Conservation (phyloP, 768 basidiomycete species). For the Daedaleopsis nitida region DNA sequence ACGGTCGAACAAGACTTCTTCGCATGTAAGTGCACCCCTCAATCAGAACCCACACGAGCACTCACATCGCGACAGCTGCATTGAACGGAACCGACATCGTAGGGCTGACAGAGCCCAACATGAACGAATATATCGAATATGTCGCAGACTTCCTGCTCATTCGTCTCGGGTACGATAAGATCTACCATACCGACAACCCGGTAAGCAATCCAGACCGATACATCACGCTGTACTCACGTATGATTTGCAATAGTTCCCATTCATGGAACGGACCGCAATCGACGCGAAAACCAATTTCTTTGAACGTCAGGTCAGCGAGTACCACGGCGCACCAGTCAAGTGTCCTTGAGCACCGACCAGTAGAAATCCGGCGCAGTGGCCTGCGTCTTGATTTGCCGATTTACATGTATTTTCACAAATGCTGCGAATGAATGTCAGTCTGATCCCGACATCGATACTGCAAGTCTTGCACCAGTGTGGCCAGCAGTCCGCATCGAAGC, state of each 20-base stretch:
- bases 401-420: too few relatives aligned
- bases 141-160: neutral
- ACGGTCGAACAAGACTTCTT: slow-evolving; percentile 48
- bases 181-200: slow-evolving; percentile 29
- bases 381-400: too few relatives aligned
- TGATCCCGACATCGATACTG: too few relatives aligned
- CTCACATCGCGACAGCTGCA: too few relatives aligned
- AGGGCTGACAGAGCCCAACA: slow-evolving; percentile 53
- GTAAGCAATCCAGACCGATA: too few relatives aligned
- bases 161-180: slow-evolving; percentile 32
- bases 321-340: neutral
- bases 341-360: too few relatives aligned
- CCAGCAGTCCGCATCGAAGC: too few relatives aligned
- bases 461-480: too few relatives aligned
- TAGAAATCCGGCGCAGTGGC: too few relatives aligned
- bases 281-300: slow-evolving; percentile 21
- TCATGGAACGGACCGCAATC: slow-evolving; percentile 47
- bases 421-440: too few relatives aligned
- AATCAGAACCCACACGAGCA: too few relatives aligned
- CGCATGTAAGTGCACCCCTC: slow-evolving; percentile 35
- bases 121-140: slow-evolving; percentile 47
- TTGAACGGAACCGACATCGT: slow-evolving; percentile 48
- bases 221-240: too few relatives aligned
- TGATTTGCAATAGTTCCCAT: slow-evolving; percentile 42
- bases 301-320: slow-evolving; percentile 6